Evolutionary conservation across 2,329 filamentous ascomycete species (phyloP), one percentile per base, ranked within the genome.

Genomic region (Cadophora luteo-olivacea): DNA sequence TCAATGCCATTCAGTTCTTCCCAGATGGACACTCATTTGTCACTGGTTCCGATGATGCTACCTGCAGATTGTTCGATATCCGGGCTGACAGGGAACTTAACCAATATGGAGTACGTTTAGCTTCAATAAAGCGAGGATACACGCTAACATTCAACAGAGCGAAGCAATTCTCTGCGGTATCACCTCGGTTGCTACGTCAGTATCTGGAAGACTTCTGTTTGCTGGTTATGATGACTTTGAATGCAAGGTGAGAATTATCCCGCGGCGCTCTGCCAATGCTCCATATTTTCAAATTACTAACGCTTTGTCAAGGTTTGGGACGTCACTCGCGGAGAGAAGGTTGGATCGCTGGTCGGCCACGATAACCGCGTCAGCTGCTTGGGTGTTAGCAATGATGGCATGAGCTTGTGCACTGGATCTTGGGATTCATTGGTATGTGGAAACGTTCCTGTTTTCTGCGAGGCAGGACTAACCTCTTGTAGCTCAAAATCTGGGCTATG

Each of bases 1-100:
- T 99, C 85, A 99, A 99, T 81, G 96, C 96, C 76, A 97, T 99
- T 73, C 96, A 98, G 80, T 99, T 98, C 85, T 98, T 98, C 89
- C 96, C 96, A 65, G 97, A 98, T 78, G 96, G 96, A 70, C 97
- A 98, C 81, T 97, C 96, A 32, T 98, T 99, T 78, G 96, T 97
- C 74, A 98, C 96, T 65, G 96, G 96, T 68, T 98, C 96, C 55
- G 96, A 99, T 77, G 96, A 99, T 80, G 96, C 96, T 65, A 97
- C 95, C 49, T 99, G 96, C 86, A 91, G 96, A 74, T 87, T 99
- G 49, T 99, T 99, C 79, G 96, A 99, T 81, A 97, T 99, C 78
- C 93, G 96, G 75, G 96, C 96, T 71, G 96, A 99, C 79, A 89
- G 96, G 57, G 88, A 91, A 78, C 79, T 91, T 69, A 91, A 91